phyloP scores from a whole-genome alignment of 208 protist species.

The Porcisia deanei region DNA sequence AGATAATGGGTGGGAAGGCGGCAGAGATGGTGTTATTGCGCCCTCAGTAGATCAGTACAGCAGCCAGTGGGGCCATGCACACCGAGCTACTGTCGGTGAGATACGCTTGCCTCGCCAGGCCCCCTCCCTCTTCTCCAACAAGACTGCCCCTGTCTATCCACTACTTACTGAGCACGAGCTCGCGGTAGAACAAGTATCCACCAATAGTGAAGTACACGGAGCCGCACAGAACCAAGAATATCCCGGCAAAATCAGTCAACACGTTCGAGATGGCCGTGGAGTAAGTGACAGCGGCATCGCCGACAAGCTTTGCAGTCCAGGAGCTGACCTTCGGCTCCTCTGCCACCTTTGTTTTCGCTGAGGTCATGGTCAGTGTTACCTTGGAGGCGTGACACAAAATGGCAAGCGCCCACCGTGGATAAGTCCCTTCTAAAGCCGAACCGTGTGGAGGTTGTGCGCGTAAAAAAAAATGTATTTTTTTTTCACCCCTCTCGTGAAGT shows the following conservation, averaged over 20 bases:
- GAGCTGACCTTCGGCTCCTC: slow-evolving; percentile 6
- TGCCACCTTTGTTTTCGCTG: neutral
- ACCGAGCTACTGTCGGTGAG: neutral
- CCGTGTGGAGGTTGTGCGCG: neutral
- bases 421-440: neutral
- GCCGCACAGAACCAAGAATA: slow-evolving; percentile 69
- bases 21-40: neutral
- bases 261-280: slow-evolving; percentile 49
- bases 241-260: slow-evolving; percentile 74
- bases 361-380: neutral
- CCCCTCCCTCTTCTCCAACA: neutral
- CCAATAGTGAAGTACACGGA: slow-evolving; percentile 80
- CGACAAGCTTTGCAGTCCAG: slow-evolving; percentile 47
- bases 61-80: neutral
- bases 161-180: slow-evolving; percentile 39
- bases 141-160: neutral
- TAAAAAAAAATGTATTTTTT: neutral
- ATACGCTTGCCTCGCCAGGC: neutral
- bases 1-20: neutral
- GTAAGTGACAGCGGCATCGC: slow-evolving; percentile 68
- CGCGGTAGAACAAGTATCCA: slow-evolving; percentile 78
- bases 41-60: neutral
- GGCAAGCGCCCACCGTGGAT: neutral
- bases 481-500: neutral
- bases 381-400: neutral